These are phyloP conservation scores for Blepharisma undulans DNA, from an alignment of 169 alveolate species.

Conservation along the genomic window DNA sequence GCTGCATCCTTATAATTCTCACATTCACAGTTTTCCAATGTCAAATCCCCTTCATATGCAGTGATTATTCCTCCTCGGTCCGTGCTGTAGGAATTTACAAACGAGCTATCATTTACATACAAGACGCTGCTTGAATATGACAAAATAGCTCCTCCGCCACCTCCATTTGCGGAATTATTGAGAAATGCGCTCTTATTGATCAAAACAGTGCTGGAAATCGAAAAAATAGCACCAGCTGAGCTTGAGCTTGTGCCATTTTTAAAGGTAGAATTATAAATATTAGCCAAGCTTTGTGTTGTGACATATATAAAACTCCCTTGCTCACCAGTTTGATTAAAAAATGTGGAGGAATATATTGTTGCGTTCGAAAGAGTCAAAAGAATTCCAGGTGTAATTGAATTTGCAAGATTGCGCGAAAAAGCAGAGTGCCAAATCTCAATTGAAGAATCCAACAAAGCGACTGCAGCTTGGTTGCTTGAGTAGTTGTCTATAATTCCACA, in stretches of 20 bases:
- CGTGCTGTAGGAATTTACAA: background rate
- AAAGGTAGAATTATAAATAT: background rate
- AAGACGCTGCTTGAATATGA: background rate
- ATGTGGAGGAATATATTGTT: background rate
- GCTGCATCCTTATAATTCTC: background rate
- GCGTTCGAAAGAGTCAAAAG: background rate
- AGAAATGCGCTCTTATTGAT: background rate
- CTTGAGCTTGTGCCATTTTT: background rate
- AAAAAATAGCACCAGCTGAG: background rate
- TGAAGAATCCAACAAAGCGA: background rate
- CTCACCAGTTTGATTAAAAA: slow-evolving; percentile 14
- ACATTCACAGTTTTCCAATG: background rate
- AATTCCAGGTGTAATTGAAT: background rate
- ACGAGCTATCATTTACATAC: background rate
- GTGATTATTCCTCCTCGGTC: background rate
- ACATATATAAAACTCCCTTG: background rate
- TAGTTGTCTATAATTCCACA: background rate
- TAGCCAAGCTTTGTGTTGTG: background rate
- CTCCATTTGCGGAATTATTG: background rate
- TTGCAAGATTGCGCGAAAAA: background rate
- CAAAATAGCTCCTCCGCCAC: background rate
- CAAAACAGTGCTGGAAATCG: background rate
- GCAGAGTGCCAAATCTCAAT: background rate
- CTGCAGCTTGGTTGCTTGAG: background rate
- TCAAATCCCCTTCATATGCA: background rate